Conservation (phyloP, 495 filamentous ascomycete genomes). For the Pseudomonodictys pantanalensis region DNA sequence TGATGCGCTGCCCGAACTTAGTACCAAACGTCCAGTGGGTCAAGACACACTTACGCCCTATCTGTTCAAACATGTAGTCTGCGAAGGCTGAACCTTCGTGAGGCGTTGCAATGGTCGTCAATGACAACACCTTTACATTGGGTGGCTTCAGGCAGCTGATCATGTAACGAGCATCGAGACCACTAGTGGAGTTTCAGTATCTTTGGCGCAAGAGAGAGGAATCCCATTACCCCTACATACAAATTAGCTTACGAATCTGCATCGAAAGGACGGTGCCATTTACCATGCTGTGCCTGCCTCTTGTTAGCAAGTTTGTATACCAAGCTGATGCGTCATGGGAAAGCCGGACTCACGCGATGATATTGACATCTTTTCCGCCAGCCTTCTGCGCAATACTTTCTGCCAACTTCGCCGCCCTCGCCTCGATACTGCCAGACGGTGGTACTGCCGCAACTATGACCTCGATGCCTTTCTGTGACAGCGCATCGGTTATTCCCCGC, state of each 20-base stretch:
- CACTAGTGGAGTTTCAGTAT: constrained; percentile 49
- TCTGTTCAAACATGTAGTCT: constrained; percentile 73
- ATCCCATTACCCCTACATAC: constrained; percentile 50
- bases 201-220: constrained; percentile 18
- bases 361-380: constrained; percentile 74
- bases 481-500: constrained; percentile 81
- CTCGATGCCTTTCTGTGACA: constrained; percentile 66
- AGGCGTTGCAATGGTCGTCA: constrained; percentile 86
- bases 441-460: constrained; percentile 82
- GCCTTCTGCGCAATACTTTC: constrained; percentile 64
- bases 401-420: constrained; percentile 64
- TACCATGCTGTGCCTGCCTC: constrained; percentile 70
- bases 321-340: constrained; percentile 34
- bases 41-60: constrained; percentile 50
- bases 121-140: constrained; percentile 68
- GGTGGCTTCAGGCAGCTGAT: constrained; percentile 71
- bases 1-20: constrained; percentile 25
- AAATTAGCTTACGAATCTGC: background rate
- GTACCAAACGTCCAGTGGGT: background rate
- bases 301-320: background rate
- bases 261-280: background rate
- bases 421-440: constrained; percentile 74
- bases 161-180: constrained; percentile 91
- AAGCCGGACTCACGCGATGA: constrained; percentile 66
- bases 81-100: constrained; percentile 80